These are phyloP conservation scores for Graphilbum fragrans DNA, from an alignment of 2,329 filamentous ascomycete species.

Conservation along the genomic window DNA sequence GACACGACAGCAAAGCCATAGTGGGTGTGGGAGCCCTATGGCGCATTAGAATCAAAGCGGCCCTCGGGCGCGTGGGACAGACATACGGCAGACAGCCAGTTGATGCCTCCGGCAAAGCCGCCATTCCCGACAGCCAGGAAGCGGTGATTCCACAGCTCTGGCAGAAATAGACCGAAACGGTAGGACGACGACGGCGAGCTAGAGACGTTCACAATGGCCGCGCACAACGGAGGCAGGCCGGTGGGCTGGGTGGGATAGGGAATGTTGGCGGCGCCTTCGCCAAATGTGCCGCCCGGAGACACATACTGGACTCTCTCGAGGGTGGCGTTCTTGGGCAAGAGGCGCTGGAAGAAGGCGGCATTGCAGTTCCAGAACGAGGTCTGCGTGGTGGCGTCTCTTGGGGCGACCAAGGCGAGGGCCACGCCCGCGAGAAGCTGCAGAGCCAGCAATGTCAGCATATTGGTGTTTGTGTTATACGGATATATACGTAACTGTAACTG, in stretches of 20 bases:
- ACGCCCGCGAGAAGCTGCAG: too few relatives aligned
- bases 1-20: constrained; percentile 28
- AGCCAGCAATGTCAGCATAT: too few relatives aligned
- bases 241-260: constrained; percentile 16
- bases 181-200: constrained; percentile 16
- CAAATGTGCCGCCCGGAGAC: constrained; percentile 11
- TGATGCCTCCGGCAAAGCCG: constrained; percentile 20
- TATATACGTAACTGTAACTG: too few relatives aligned
- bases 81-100: constrained; percentile 12
- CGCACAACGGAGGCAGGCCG: constrained; percentile 19
- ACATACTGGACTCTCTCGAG: constrained; percentile 9
- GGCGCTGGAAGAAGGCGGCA: neutral
- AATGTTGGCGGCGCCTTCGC: constrained; percentile 12
- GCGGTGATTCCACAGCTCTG: constrained; percentile 18
- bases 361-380: neutral
- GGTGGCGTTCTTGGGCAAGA: constrained; percentile 2
- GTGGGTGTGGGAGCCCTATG: constrained; percentile 14
- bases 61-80: neutral
- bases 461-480: too few relatives aligned
- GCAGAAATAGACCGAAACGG: constrained; percentile 20
- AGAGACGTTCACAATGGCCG: constrained; percentile 17
- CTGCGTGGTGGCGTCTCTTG: too few relatives aligned
- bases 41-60: neutral
- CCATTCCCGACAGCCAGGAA: constrained; percentile 21
- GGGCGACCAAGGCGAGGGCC: too few relatives aligned